Evolutionary conservation across 345 rosid genomes (phyloP).

Genomic region (Capsella bursapastoris): DNA sequence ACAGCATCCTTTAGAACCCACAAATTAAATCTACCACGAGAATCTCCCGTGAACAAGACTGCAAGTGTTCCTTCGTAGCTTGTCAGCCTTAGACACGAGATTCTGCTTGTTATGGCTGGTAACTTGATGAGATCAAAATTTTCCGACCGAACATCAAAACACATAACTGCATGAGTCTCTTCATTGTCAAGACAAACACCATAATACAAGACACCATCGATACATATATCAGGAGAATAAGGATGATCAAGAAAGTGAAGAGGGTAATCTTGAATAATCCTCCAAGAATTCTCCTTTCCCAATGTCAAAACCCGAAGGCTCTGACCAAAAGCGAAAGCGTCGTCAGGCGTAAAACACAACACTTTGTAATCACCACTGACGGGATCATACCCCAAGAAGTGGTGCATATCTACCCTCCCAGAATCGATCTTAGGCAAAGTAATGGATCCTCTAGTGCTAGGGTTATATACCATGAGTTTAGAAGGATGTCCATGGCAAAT

Average conservation of each 20-base stretch:
- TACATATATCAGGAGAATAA: slow-evolving; percentile 7
- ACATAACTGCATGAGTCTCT: not conserved
- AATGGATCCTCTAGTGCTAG: too few species aligned
- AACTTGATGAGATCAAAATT: not conserved
- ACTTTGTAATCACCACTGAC: slow-evolving; percentile 28
- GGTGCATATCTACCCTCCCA: not conserved
- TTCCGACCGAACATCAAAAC: slow-evolving; percentile 15
- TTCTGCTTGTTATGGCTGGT: not conserved
- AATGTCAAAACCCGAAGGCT: slow-evolving; percentile 13
- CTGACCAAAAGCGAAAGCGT: not conserved
- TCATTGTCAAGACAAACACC: too few species aligned
- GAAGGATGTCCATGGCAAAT: too few species aligned
- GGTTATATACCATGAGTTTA: too few species aligned
- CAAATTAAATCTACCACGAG: not conserved
- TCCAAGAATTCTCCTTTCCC: slow-evolving; percentile 5
- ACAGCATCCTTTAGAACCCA: slow-evolving; percentile 30
- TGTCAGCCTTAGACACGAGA: not conserved
- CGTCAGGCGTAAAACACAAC: slow-evolving; percentile 10
- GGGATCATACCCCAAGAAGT: slow-evolving; percentile 35
- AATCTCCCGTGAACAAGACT: not conserved
- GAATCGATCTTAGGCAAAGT: too few species aligned
- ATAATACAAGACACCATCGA: too few species aligned
- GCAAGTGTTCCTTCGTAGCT: slow-evolving; percentile 16
- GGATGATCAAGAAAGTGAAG: not conserved
- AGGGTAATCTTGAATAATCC: slow-evolving; percentile 20